Evolutionary conservation across 805 yeast genomes (phyloP).

Genomic region (Sugiyamaella smithiae): DNA sequence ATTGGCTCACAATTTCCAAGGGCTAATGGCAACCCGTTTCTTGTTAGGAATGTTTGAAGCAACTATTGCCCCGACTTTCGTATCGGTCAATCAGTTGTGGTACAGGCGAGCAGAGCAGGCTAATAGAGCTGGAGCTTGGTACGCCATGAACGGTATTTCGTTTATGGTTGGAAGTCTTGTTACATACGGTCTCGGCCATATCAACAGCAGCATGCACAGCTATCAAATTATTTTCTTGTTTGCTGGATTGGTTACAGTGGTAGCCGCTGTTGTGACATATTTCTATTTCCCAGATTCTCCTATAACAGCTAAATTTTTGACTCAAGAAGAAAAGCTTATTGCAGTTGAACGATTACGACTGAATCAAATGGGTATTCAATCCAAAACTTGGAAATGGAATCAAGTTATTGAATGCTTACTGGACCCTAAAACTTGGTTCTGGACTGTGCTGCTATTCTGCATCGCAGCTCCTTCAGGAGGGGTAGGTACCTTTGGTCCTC

Average conservation of each 20-base stretch:
- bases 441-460: slow-evolving; percentile 34
- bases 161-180: slow-evolving; percentile 45
- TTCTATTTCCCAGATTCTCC: slow-evolving; percentile 23
- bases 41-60: slow-evolving; percentile 53
- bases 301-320: slow-evolving; percentile 22
- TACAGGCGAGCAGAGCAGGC: slow-evolving; percentile 51
- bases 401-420: slow-evolving; percentile 45
- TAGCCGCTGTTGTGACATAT: slow-evolving; percentile 24
- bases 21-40: slow-evolving; percentile 47
- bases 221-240: slow-evolving; percentile 45
- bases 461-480: slow-evolving; percentile 46
- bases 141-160: slow-evolving; percentile 43
- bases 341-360: slow-evolving; percentile 25
- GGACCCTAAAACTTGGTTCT: slow-evolving; percentile 34
- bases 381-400: slow-evolving; percentile 37
- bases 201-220: slow-evolving; percentile 32
- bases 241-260: slow-evolving; percentile 2
- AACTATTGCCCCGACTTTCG: slow-evolving; percentile 55
- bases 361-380: slow-evolving; percentile 46
- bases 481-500: slow-evolving; percentile 33
- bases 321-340: slow-evolving; percentile 20
- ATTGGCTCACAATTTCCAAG: slow-evolving; percentile 43
- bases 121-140: slow-evolving; percentile 41
- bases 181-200: slow-evolving; percentile 43
- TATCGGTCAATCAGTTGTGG: slow-evolving; percentile 55